phyloP scores from a whole-genome alignment of 192 early-diverging fungal genomes.

The Backusella psychrophila region DNA sequence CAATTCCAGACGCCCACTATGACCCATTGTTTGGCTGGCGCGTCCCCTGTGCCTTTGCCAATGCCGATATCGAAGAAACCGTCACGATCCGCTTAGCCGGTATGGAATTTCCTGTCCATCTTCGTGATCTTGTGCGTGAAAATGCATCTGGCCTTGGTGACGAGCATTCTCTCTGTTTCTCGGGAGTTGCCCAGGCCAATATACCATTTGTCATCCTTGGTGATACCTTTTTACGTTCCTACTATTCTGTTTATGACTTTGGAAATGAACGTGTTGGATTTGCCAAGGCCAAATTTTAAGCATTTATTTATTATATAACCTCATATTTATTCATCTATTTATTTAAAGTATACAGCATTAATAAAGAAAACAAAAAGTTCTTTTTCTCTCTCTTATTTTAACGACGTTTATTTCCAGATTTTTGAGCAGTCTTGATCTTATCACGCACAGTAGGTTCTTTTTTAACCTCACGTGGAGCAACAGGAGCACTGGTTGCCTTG shows the following conservation, averaged over 20 bases:
- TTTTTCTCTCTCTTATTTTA: conserved; percentile 8
- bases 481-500: not conserved
- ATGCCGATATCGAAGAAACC: not conserved
- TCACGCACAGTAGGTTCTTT: conserved; percentile 21
- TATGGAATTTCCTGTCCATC: conserved; percentile 25
- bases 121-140: conserved; percentile 35
- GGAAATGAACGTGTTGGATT: conserved; percentile 43
- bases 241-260: conserved; percentile 51
- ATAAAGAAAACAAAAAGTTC: not conserved
- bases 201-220: conserved; percentile 35
- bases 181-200: conserved; percentile 28
- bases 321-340: not conserved
- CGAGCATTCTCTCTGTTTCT: conserved; percentile 13
- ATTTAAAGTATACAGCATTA: not conserved
- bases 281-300: conserved; percentile 23
- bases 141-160: not conserved
- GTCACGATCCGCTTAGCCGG: conserved; percentile 31
- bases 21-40: conserved; percentile 32
- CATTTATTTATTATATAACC: not conserved
- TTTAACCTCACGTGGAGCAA: not conserved
- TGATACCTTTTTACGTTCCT: conserved; percentile 47
- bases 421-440: conserved; percentile 31
- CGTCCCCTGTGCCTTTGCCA: conserved; percentile 36
- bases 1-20: conserved; percentile 37
- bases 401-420: conserved; percentile 19